Conservation (phyloP, 2,329 filamentous ascomycete genomes). For the Cercospora berteroae region DNA sequence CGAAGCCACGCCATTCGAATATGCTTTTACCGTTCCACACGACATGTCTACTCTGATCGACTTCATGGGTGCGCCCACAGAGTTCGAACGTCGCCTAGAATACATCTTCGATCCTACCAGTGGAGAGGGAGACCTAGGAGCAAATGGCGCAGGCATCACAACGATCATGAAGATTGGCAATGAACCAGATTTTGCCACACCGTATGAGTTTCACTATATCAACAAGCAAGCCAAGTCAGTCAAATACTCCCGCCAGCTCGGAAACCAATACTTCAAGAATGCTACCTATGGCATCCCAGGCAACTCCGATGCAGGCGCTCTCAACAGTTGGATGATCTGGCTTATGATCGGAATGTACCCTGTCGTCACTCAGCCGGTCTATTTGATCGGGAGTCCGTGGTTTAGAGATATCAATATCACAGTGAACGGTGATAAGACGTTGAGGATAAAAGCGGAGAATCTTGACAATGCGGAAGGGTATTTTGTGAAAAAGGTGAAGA, state of each 20-base stretch:
- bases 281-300: conserved; percentile 35
- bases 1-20: conserved; percentile 46
- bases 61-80: conserved; percentile 43
- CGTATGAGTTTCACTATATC: conserved; percentile 37
- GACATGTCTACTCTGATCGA: conserved; percentile 44
- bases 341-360: conserved; percentile 39
- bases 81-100: conserved; percentile 44
- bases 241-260: conserved; percentile 25
- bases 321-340: conserved; percentile 36
- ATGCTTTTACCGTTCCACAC: conserved; percentile 46
- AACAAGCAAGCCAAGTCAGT: conserved; percentile 36
- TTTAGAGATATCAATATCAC: conserved; percentile 35
- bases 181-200: conserved; percentile 37
- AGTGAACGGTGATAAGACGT: conserved; percentile 33
- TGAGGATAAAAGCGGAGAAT: conserved; percentile 50
- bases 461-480: conserved; percentile 45
- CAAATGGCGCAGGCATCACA: conserved; percentile 39
- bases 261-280: conserved; percentile 34
- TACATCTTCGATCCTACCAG: conserved; percentile 44
- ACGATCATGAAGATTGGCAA: conserved; percentile 40
- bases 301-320: conserved; percentile 37
- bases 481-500: conserved; percentile 54
- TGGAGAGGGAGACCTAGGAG: conserved; percentile 37
- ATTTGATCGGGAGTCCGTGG: conserved; percentile 35
- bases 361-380: conserved; percentile 37